Base-by-base conservation (phyloP, 2,329 filamentous ascomycete species). In the Macroventuria anomochaeta region DNA sequence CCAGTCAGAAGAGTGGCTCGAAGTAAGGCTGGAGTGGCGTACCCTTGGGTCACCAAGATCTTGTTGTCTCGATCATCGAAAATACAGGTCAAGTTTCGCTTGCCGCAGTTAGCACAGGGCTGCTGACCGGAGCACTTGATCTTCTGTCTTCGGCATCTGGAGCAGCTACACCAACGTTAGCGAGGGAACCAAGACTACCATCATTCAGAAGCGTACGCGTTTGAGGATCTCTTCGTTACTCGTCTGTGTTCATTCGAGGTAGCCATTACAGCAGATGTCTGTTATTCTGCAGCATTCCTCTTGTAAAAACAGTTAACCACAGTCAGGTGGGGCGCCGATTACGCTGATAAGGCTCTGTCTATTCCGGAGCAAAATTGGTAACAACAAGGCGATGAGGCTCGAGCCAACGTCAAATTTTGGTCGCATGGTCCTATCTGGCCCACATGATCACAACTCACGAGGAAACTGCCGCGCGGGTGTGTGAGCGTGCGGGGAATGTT, bases 61-160 rank as follows among this genome's bases (percentile, higher is more conserved):
- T 71, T 71, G n/a, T 65, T 67, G n/a, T 71, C 67, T 43, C 67
- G 55, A n/a, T 70, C 67, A 42, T 70, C 63, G 26, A 71, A 70
- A 7, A 65, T 57, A 42, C 68, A 70, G 15, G 52, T 58, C 20
- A 70, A 21, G 23, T 57, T 69, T 23, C 67, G 64, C 44, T 63
- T 68, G 34, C 55, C 61, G 46, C 68, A 71, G 29, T 64, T 69
- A 5, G 60, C 59, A 44, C 68, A 71, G 11, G 68, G 68, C 26
- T 69, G 67, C 42, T 69, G 64, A 12, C 68, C 68, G 0, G 68
- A 71, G 40, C 68, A 71, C 51, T 71, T 71, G 48, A 70, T 71
- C 46, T 71, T 71, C 34, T 70, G 68, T 40, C 64, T 51, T 33
- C 67, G 60, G 41, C 68, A 71, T 58, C 68, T 61, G 25, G 63